These are phyloP conservation scores for Vaccinium macrocarpon DNA, from an alignment of 148 eudicot species.

Conservation along the genomic window DNA sequence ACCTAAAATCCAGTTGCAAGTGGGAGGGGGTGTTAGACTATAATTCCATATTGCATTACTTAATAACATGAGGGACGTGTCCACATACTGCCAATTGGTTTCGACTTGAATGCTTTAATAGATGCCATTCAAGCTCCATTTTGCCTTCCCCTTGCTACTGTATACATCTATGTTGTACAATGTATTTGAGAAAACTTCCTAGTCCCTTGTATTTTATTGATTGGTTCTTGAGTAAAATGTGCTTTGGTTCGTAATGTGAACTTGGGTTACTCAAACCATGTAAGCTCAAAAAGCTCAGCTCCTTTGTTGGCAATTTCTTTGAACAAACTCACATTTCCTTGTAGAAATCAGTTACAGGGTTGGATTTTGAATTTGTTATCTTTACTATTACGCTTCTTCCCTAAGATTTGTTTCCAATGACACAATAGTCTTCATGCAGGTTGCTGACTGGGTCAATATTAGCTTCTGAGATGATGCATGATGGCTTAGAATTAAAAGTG, in stretches of 20 bases:
- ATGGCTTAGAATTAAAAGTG: conserved; percentile 1
- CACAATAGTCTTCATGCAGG: neutral
- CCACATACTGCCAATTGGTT: too few species aligned
- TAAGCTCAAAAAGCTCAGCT: too few species aligned
- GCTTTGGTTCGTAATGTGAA: neutral
- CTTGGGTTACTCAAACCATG: too few species aligned
- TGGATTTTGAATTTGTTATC: neutral
- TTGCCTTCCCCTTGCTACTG: neutral
- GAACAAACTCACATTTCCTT: too few species aligned
- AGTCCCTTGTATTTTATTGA: too few species aligned
- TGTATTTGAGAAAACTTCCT: neutral
- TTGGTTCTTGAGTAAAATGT: neutral
- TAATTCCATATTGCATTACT: too few species aligned
- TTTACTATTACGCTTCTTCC: neutral
- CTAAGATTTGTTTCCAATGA: neutral
- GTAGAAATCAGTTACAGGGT: neutral
- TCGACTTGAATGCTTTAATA: too few species aligned
- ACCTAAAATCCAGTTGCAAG: too few species aligned
- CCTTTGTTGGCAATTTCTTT: too few species aligned
- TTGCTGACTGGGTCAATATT: neutral
- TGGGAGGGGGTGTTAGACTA: too few species aligned
- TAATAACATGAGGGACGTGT: too few species aligned
- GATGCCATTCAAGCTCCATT: neutral
- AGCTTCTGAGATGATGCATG: neutral
- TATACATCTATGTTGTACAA: neutral